Percentiles rank a stretch among this genome's conserved stretches.
Evolutionary conservation across 2,329 filamentous ascomycete species (phyloP).

Genomic region (Pleurostoma richardsiae): DNA sequence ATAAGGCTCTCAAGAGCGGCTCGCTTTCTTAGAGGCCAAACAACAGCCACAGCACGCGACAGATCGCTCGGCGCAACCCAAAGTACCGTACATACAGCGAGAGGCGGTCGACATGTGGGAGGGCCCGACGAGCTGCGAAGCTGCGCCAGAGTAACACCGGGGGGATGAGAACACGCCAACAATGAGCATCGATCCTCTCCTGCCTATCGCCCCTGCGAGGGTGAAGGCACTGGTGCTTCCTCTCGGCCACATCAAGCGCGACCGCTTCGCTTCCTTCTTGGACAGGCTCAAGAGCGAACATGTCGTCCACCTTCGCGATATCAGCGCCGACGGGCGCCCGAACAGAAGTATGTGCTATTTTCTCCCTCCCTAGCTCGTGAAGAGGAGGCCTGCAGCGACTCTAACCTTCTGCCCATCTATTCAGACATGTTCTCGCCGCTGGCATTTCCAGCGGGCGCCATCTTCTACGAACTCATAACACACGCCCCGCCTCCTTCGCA

Average conservation of each 20-base stretch:
- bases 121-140: not conserved
- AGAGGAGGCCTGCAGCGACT: constrained; percentile 5
- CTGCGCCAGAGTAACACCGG: not conserved
- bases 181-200: constrained; percentile 85
- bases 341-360: constrained; percentile 65
- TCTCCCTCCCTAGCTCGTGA: constrained; percentile 4
- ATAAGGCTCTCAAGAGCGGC: too few relatives aligned
- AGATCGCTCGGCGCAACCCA: too few relatives aligned
- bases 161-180: constrained; percentile 11
- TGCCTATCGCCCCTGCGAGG: constrained; percentile 86
- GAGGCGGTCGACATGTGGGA: not conserved
- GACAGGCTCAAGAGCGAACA: constrained; percentile 72
- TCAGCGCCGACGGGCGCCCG: constrained; percentile 77
- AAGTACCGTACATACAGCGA: too few relatives aligned
- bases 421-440: constrained; percentile 90
- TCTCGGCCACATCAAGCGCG: constrained; percentile 77
- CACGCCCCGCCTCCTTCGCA: constrained; percentile 76
- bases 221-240: constrained; percentile 84
- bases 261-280: constrained; percentile 74
- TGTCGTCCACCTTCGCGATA: constrained; percentile 78
- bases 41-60: too few relatives aligned
- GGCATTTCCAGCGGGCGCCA: constrained; percentile 77
- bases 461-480: constrained; percentile 84
- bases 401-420: constrained; percentile 6
- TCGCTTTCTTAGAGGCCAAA: too few relatives aligned